phyloP scores from a whole-genome alignment of 257 asterid species.

The Buddleja alternifolia region DNA sequence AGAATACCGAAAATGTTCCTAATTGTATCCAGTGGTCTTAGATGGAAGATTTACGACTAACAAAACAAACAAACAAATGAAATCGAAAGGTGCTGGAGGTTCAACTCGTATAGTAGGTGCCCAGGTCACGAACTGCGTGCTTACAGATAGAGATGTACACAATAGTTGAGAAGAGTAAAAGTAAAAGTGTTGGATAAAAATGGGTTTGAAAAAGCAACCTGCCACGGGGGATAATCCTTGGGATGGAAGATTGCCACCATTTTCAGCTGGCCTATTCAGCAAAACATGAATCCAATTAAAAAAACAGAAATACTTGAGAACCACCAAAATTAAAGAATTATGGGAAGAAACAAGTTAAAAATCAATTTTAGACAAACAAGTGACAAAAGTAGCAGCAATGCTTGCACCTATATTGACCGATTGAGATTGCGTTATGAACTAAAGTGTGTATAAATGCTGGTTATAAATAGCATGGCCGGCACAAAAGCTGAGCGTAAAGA shows the following conservation, averaged over 20 bases:
- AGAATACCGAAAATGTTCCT: neutral
- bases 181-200: neutral
- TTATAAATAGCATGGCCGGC: no score
- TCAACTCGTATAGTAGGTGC: neutral
- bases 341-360: no score
- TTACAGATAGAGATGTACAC: neutral
- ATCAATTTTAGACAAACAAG: neutral
- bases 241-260: slow-evolving; percentile 47
- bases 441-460: no score
- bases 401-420: neutral
- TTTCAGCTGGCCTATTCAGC: slow-evolving; percentile 51
- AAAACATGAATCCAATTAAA: slow-evolving; percentile 3
- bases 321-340: neutral
- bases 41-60: neutral
- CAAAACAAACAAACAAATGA: neutral
- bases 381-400: neutral
- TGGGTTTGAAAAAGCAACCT: slow-evolving; percentile 51
- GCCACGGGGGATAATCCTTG: slow-evolving; percentile 55
- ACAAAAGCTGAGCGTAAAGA: no score
- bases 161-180: slow-evolving; percentile 6
- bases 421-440: no score
- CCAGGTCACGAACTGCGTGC: no score
- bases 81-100: neutral
- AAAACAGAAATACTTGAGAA: slow-evolving; percentile 10
- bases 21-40: neutral